Evolutionary conservation across 768 basidiomycete species (phyloP), one percentile per base, ranked within the genome.

Genomic region (Hydnomerulius pinastri): DNA sequence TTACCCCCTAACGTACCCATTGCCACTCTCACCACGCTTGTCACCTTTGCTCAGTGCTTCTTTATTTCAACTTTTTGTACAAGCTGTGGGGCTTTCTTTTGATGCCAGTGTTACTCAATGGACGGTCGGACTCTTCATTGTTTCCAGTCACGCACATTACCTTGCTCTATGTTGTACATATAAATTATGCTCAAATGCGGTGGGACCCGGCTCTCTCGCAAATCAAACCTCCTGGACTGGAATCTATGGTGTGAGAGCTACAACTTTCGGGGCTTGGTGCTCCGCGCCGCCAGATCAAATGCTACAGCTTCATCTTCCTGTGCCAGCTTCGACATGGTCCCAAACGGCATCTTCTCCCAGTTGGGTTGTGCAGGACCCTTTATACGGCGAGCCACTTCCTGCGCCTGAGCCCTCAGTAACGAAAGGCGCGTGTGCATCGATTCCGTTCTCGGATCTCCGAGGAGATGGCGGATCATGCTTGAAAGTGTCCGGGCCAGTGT

Each of bases 401-500:
- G 54, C 38, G 68, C 56, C n/a, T 52, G 54, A 13, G 39, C 20
- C 46, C 51, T 62, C 42, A 66, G 46, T 6, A 54, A 55, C 23
- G 49, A 36, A 11, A 68, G 37, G 56, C 56, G 36, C 42, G 56
- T 50, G 30, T 60, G 59, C 30, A 57, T 51, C 32, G 48, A 46
- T 32, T 43, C 37, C 11, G 39, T 53, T 27, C 58, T 48, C 44
- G 60, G 58, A 38, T 62, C 64, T 38, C 50, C 51, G 37, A 54
- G 33, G 21, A 80, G 58, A 47, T 57, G 64, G 18, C 73, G 63
- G 29, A 79, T 68, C 5, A 74, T 67, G 17, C 76, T 73, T 11
- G 72, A 48, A 4, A 84, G 55, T 2, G 75, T 73, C 27, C 70
- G 62, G 4, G 80, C 76, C 25, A 87, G 70, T 54, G 82, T 84